Evolutionary conservation across 805 yeast genomes (phyloP).

Genomic region (Saturnispora dispora): DNA sequence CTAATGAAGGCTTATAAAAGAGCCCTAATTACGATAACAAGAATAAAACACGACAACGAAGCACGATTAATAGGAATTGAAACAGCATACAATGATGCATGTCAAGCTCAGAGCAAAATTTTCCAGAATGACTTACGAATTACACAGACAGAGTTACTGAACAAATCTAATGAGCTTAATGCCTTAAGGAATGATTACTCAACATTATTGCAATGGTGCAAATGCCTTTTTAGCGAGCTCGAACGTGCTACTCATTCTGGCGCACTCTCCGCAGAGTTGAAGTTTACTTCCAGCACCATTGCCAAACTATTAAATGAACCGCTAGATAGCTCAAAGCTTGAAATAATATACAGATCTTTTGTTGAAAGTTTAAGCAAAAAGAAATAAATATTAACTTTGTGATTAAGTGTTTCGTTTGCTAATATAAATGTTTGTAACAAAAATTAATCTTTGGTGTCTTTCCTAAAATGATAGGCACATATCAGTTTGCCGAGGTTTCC

Average conservation of each 20-base stretch:
- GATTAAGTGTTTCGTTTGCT: background rate
- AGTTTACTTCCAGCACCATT: background rate
- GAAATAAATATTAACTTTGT: background rate
- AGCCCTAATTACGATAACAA: background rate
- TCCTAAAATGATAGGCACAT: background rate
- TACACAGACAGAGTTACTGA: background rate
- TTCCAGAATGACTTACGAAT: background rate
- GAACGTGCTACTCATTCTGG: background rate
- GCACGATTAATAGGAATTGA: background rate
- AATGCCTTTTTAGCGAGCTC: constrained; percentile 3
- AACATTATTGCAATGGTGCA: constrained; percentile 2
- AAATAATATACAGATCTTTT: constrained; percentile 2
- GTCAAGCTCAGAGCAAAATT: background rate
- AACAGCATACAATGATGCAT: background rate
- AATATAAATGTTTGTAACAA: background rate
- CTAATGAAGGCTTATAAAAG: background rate
- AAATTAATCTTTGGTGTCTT: background rate
- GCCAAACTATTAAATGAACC: constrained; percentile 3
- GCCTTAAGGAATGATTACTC: background rate
- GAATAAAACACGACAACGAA: background rate
- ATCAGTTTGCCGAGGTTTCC: background rate
- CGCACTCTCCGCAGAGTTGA: background rate
- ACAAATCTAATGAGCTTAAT: background rate
- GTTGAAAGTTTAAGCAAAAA: constrained; percentile 1
- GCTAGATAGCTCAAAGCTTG: background rate